Percentiles rank a stretch among this genome's conserved stretches.
These are phyloP conservation scores for Cadophora luteo-olivacea DNA, from an alignment of 2,329 filamentous ascomycete genomes.

Conservation along the genomic window DNA sequence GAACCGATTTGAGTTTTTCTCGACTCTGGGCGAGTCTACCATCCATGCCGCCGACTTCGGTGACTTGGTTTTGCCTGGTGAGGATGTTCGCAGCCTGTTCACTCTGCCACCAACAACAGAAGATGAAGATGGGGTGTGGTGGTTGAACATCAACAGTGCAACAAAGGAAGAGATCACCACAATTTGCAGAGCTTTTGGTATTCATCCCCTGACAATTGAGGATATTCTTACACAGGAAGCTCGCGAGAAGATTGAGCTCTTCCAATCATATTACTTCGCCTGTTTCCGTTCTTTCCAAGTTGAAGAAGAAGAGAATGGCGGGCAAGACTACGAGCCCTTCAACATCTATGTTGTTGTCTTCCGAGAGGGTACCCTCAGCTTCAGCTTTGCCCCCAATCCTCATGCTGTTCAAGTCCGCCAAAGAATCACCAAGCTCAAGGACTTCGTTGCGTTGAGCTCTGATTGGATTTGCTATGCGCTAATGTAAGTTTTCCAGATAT, in stretches of 20 bases:
- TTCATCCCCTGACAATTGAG: constrained; percentile 94
- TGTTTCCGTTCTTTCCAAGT: constrained; percentile 92
- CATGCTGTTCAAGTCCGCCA: constrained; percentile 90
- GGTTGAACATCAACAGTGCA: constrained; percentile 92
- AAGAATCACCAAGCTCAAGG: constrained; percentile 89
- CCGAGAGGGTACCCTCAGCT: constrained; percentile 91
- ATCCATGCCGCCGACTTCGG: constrained; percentile 90
- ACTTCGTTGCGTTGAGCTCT: constrained; percentile 92
- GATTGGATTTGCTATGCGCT: constrained; percentile 99
- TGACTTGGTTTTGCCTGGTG: constrained; percentile 86
- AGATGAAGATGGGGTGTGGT: constrained; percentile 86
- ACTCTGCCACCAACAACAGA: constrained; percentile 68
- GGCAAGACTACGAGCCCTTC: constrained; percentile 88
- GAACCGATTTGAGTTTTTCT: constrained; percentile 93
- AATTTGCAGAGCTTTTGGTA: constrained; percentile 92
- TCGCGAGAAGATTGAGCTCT: constrained; percentile 97
- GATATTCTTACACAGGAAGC: constrained; percentile 96
- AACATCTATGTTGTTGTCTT: constrained; percentile 98
- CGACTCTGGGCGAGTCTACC: constrained; percentile 90
- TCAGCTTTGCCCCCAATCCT: constrained; percentile 87
- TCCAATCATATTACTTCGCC: constrained; percentile 97
- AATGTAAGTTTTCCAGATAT: constrained; percentile 67
- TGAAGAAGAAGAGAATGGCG: constrained; percentile 73
- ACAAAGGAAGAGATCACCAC: constrained; percentile 86
- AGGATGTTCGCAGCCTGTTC: constrained; percentile 89